Evolutionary conservation across 306 rosid species (phyloP).

Genomic region (Macrotyloma uniflorum): DNA sequence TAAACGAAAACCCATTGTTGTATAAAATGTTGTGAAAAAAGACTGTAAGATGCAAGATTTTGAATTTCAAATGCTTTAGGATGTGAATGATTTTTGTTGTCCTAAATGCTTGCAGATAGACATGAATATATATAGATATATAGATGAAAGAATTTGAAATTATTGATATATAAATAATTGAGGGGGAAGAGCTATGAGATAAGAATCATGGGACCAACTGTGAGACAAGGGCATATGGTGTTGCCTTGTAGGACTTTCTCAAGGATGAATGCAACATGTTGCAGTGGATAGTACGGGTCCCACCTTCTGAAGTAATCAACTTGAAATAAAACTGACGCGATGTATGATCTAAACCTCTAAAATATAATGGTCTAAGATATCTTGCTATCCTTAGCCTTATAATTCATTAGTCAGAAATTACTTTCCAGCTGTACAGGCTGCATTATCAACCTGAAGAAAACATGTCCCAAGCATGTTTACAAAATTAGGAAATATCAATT

Average conservation of each 20-base stretch:
- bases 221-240: background rate
- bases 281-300: too few relatives aligned
- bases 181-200: background rate
- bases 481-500: background rate
- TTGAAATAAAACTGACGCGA: too few relatives aligned
- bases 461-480: slow-evolving; percentile 28
- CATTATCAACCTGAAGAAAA: background rate
- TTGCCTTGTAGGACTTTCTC: background rate
- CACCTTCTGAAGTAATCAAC: too few relatives aligned
- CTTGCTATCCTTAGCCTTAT: background rate
- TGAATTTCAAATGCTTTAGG: background rate
- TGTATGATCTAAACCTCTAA: background rate
- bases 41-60: too few relatives aligned
- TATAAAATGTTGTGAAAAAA: background rate
- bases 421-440: background rate
- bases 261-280: too few relatives aligned
- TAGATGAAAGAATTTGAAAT: background rate
- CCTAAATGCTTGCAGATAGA: background rate
- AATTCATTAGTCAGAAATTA: background rate
- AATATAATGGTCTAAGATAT: background rate
- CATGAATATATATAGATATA: background rate
- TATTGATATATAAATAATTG: background rate
- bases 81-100: background rate
- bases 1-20: background rate
- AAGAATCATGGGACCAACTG: background rate